Evolutionary conservation across 805 yeast genomes (phyloP).

Genomic region (Ogataea nitratoaversa): DNA sequence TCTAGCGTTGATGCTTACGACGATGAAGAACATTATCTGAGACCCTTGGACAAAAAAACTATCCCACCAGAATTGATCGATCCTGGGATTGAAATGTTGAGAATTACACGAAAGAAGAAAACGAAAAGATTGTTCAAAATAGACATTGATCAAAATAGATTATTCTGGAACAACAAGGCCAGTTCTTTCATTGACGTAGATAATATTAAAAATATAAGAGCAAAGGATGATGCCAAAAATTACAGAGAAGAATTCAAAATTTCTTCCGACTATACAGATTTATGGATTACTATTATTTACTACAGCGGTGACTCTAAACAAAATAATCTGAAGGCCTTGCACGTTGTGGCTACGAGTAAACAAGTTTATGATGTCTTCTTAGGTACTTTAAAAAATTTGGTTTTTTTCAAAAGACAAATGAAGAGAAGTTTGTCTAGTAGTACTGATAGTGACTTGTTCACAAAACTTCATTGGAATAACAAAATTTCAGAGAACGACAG

Average conservation of each 20-base stretch:
- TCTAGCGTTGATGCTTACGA: background rate
- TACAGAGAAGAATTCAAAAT: slow-evolving; percentile 83
- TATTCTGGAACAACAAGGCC: slow-evolving; percentile 54
- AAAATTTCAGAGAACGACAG: slow-evolving; percentile 33
- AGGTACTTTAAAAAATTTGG: slow-evolving; percentile 50
- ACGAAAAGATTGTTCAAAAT: slow-evolving; percentile 54
- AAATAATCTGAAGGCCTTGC: slow-evolving; percentile 70
- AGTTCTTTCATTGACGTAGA: slow-evolving; percentile 49
- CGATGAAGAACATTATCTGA: slow-evolving; percentile 11
- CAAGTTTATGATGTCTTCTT: slow-evolving; percentile 53
- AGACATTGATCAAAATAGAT: slow-evolving; percentile 48
- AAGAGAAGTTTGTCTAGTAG: slow-evolving; percentile 56
- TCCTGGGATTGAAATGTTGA: slow-evolving; percentile 58
- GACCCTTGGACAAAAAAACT: slow-evolving; percentile 25
- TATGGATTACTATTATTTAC: slow-evolving; percentile 83
- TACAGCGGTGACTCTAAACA: slow-evolving; percentile 46
- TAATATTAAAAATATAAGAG: slow-evolving; percentile 56
- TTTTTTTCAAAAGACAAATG: slow-evolving; percentile 53
- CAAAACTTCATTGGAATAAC: slow-evolving; percentile 60
- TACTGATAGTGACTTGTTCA: slow-evolving; percentile 35
- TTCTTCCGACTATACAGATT: slow-evolving; percentile 54
- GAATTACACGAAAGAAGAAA: slow-evolving; percentile 68
- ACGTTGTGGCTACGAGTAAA: slow-evolving; percentile 59
- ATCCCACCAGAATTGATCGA: slow-evolving; percentile 45
- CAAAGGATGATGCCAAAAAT: slow-evolving; percentile 70